Percentiles rank a stretch among this genome's conserved stretches.
Conservation (phyloP, 805 yeast species). For the Yarrowia porcina region DNA sequence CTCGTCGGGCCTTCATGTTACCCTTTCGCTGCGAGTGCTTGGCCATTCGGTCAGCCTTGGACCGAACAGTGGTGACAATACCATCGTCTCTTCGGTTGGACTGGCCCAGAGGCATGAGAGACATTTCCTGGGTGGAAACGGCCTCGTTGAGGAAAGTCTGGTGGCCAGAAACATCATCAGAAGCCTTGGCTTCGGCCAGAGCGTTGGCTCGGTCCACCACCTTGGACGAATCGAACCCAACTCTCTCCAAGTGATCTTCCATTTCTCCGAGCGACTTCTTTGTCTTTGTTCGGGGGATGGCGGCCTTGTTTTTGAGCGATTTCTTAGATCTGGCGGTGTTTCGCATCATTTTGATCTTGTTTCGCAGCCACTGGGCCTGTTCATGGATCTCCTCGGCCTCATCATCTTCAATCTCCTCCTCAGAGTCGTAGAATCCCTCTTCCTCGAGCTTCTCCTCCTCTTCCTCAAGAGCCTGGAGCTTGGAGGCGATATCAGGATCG, state of each 20-base stretch:
- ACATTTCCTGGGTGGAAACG: slow-evolving; percentile 37
- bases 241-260: slow-evolving; percentile 84
- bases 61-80: slow-evolving; percentile 78
- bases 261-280: slow-evolving; percentile 60
- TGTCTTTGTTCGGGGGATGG: slow-evolving; percentile 83
- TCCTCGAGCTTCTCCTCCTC: slow-evolving; percentile 91
- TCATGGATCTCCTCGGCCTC: slow-evolving; percentile 66
- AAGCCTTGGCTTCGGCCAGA: slow-evolving; percentile 36
- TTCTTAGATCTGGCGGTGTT: slow-evolving; percentile 83
- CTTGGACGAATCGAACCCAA: slow-evolving; percentile 81
- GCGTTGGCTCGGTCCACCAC: slow-evolving; percentile 52
- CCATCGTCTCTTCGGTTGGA: slow-evolving; percentile 72
- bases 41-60: slow-evolving; percentile 81
- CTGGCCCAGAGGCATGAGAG: slow-evolving; percentile 55
- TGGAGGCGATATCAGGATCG: slow-evolving; percentile 92
- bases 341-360: slow-evolving; percentile 91
- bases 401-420: slow-evolving; percentile 61
- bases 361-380: slow-evolving; percentile 93
- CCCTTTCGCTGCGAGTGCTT: slow-evolving; percentile 91
- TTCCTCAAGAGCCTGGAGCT: slow-evolving; percentile 90
- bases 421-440: slow-evolving; percentile 95
- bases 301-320: slow-evolving; percentile 77
- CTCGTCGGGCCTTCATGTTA: slow-evolving; percentile 85
- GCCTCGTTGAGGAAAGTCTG: slow-evolving; percentile 62
- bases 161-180: slow-evolving; percentile 56